phyloP scores from a whole-genome alignment of 2,329 filamentous ascomycete genomes.

The Xylariaceae sp. region DNA sequence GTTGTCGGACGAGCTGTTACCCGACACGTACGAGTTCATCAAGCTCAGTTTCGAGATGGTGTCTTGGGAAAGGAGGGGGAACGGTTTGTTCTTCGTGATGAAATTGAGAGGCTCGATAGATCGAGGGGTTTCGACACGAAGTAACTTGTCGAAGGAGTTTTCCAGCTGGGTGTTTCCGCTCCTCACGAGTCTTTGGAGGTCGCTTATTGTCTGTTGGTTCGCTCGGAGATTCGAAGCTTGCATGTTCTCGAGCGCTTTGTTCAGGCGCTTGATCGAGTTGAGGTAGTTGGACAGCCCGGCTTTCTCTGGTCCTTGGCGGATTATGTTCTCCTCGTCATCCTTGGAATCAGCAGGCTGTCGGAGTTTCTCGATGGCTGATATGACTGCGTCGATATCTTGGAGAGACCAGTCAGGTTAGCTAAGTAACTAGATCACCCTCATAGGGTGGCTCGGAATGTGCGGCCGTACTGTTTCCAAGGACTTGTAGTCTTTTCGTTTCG shows the following conservation, averaged over 20 bases:
- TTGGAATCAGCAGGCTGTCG: conserved; percentile 90
- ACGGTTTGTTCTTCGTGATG: conserved; percentile 81
- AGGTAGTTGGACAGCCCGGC: conserved; percentile 80
- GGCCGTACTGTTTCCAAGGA: conserved; percentile 69
- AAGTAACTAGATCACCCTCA: background rate
- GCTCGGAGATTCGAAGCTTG: conserved; percentile 85
- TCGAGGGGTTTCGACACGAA: conserved; percentile 69
- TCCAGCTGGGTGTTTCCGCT: conserved; percentile 79
- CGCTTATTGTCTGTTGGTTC: conserved; percentile 81
- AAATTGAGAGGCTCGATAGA: conserved; percentile 86
- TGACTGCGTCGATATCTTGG: conserved; percentile 75
- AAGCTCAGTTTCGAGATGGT: conserved; percentile 69
- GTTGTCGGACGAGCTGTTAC: conserved; percentile 56
- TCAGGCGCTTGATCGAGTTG: conserved; percentile 81
- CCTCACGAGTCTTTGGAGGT: conserved; percentile 71
- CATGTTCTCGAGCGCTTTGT: conserved; percentile 77
- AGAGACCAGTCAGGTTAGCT: conserved; percentile 18
- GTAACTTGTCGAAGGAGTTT: conserved; percentile 70
- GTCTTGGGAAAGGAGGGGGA: conserved; percentile 73
- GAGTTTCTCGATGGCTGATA: conserved; percentile 80
- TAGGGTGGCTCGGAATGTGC: background rate
- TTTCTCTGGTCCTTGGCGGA: conserved; percentile 79
- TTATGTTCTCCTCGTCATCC: conserved; percentile 84
- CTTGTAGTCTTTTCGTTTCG: conserved; percentile 84
- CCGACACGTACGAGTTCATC: conserved; percentile 71